Percentiles rank a stretch among this genome's conserved stretches.
Conservation (phyloP, 192 early-diverging fungal genomes). For the Backusella luteola region DNA sequence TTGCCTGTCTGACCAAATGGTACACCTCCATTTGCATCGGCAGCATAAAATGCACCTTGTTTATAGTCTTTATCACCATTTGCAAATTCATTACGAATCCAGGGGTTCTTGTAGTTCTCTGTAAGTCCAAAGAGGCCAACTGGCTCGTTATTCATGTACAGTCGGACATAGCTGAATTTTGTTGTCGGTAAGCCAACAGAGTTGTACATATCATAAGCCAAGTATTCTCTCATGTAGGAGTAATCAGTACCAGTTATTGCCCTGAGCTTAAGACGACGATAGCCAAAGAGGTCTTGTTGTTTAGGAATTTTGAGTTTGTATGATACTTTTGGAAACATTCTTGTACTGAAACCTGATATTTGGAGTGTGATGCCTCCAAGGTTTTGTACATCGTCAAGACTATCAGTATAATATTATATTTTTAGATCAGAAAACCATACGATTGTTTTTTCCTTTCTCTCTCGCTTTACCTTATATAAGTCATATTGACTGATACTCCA, state of each 20-base stretch:
- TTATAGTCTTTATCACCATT: constrained; percentile 24
- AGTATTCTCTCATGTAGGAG: background rate
- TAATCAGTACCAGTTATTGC: constrained; percentile 2
- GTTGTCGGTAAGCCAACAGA: background rate
- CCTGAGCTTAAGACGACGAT: constrained; percentile 2
- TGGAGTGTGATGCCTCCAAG: background rate
- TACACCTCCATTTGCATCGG: background rate
- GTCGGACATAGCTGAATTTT: background rate
- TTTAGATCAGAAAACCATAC: background rate
- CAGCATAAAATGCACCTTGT: constrained; percentile 7
- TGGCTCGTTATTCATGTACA: background rate
- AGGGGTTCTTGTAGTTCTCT: constrained; percentile 37
- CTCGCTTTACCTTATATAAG: background rate
- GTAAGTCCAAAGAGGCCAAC: constrained; percentile 6
- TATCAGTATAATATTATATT: background rate
- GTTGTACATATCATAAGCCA: background rate
- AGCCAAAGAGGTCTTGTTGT: background rate
- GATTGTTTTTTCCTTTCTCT: background rate
- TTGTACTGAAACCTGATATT: background rate
- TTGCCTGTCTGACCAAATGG: background rate
- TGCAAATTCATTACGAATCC: constrained; percentile 26
- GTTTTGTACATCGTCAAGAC: background rate
- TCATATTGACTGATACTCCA: background rate
- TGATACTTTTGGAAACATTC: background rate
- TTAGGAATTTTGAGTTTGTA: constrained; percentile 5